Base-by-base conservation (phyloP, 441 rosid species). In the Melastoma candidum region DNA sequence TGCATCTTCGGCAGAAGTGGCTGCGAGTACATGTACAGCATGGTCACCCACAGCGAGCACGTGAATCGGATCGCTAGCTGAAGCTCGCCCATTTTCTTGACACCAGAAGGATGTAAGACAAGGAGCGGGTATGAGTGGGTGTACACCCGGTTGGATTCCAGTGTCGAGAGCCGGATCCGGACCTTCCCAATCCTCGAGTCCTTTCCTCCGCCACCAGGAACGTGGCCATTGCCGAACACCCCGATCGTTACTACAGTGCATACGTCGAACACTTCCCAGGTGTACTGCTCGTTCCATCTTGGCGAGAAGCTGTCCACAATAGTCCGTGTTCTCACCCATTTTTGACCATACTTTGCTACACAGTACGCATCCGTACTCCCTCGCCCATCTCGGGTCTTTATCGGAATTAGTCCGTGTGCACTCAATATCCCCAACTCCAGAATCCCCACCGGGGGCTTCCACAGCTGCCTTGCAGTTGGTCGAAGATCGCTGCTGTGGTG, bases 321-420 rank as follows among this genome's bases (percentile, higher is more conserved):
- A 4, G 97, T 87, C 65, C 96, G 73, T 3, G 96, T 90, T 48
- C 97, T 77, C 57, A 87, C 75, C 97, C 97, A 90, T 64, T 90
- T 90, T 73, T 90, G 96, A 12, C 97, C 97, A 3, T 90, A 90
- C 71, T 90, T 90, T 12, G 96, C 97, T 14, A 83, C 97, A 45
- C 96, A 90, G 47, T 84, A 90, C 10, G 97, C 92, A 67, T 90
- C 96, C 12, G 96, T 85, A 45, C 81, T 71, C 36, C 93, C 93
- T 53, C 76, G 69, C 13, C 90, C 93, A 27, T 85, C 90, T 70
- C 74, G 87, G 8, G 71, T 59, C 80, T 90, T 90, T 86, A 80
- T 79, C 0, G 90, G 90, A 69, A 75, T 79, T 46, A 90, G 68
- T 12, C 90, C 93, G 2, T 87, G 87, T 12, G 96, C 97, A 48